Evolutionary conservation across 306 rosid genomes (phyloP).

Genomic region (Malus sieversii): DNA sequence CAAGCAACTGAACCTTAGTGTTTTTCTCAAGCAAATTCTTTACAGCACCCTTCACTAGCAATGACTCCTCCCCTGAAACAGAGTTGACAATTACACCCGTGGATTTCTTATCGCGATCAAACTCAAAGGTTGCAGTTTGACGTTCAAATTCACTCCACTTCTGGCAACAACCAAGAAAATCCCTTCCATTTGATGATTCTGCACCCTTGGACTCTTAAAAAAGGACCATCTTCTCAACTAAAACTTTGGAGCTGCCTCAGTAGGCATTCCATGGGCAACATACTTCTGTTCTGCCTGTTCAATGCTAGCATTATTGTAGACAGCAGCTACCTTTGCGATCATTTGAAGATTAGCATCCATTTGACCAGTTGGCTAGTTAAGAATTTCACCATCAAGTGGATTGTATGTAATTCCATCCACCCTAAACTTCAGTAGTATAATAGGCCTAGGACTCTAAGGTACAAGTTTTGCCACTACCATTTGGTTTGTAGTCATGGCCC

Average conservation of each 20-base stretch:
- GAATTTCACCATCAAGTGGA: conserved; percentile 60
- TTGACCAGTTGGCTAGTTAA: conserved; percentile 37
- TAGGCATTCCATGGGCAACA: conserved; percentile 65
- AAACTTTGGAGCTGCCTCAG: conserved; percentile 75
- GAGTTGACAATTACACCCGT: too few species aligned
- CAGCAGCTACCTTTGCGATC: conserved; percentile 57
- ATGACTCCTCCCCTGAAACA: too few species aligned
- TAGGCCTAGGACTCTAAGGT: conserved; percentile 44
- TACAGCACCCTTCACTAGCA: too few species aligned
- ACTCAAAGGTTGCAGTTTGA: neutral
- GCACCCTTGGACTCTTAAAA: conserved; percentile 37
- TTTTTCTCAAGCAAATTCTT: conserved; percentile 13
- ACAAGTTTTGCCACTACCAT: conserved; percentile 45
- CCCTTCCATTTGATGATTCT: conserved; percentile 16
- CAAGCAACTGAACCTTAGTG: conserved; percentile 61
- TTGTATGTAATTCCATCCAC: conserved; percentile 71
- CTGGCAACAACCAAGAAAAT: conserved; percentile 50
- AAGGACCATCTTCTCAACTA: conserved; percentile 87
- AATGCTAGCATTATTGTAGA: conserved; percentile 63
- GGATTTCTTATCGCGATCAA: too few species aligned
- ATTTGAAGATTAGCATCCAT: conserved; percentile 68
- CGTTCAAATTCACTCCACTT: conserved; percentile 48
- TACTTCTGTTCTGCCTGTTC: conserved; percentile 45
- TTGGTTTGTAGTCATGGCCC: conserved; percentile 18
- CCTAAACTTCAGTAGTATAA: conserved; percentile 36